These are phyloP conservation scores for Lithocarpus polystachyus DNA, from an alignment of 306 rosid genomes.

Conservation along the genomic window DNA sequence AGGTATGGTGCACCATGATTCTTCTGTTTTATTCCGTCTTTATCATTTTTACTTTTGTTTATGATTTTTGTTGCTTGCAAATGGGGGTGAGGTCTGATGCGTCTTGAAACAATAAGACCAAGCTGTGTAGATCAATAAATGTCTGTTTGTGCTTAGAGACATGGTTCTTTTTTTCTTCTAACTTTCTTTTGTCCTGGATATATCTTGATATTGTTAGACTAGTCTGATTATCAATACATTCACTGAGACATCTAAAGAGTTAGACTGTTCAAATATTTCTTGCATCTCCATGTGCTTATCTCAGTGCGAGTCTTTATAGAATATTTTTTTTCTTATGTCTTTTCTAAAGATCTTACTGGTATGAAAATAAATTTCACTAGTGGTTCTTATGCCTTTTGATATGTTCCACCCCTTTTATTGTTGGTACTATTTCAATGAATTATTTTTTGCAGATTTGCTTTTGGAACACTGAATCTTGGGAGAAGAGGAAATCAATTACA, in stretches of 20 bases:
- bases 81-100: not conserved
- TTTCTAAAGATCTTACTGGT: not conserved
- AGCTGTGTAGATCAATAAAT: not conserved
- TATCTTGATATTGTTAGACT: too few species aligned
- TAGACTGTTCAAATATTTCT: not conserved
- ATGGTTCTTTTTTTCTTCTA: not conserved
- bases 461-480: conserved; percentile 62
- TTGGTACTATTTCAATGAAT: conserved; percentile 10
- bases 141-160: not conserved
- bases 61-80: not conserved
- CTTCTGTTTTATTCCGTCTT: conserved; percentile 15
- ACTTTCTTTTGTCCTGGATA: too few species aligned
- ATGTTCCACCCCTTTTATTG: too few species aligned
- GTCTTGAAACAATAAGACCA: not conserved
- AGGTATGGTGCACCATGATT: conserved; percentile 39
- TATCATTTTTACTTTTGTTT: not conserved
- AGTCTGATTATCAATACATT: not conserved
- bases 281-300: not conserved
- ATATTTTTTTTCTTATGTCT: not conserved
- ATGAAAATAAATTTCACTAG: not conserved
- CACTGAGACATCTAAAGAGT: not conserved
- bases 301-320: not conserved
- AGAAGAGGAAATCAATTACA: conserved; percentile 41
- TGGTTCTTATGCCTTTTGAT: not conserved
- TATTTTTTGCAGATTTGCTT: conserved; percentile 55